A percentile compares a stretch with the other conserved stretches of the same genome.
Conservation (phyloP, 805 yeast species). For the Nakazawaea laoshanensis region DNA sequence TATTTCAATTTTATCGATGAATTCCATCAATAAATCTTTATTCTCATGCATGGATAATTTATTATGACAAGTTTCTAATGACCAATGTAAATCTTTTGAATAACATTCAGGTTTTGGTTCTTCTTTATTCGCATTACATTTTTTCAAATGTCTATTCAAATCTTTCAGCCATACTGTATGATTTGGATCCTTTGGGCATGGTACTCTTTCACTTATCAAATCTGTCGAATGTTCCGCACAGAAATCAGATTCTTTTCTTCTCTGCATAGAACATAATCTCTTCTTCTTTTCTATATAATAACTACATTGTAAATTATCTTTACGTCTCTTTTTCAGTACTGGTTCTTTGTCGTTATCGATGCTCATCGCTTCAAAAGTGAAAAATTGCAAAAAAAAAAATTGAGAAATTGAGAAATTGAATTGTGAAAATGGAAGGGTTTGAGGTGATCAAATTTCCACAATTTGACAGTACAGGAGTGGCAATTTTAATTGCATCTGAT, state of each 20-base stretch:
- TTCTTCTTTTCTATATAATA: conserved; percentile 40
- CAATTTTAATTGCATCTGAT: conserved; percentile 33
- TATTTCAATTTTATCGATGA: conserved; percentile 13
- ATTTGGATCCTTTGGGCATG: conserved; percentile 70
- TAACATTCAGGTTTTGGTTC: conserved; percentile 39
- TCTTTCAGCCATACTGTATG: conserved; percentile 65
- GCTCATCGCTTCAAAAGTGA: not conserved
- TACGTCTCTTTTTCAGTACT: conserved; percentile 1
- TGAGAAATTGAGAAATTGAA: no score
- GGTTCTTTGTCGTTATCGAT: not conserved
- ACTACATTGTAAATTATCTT: conserved; percentile 30
- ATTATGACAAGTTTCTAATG: not conserved
- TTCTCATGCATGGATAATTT: conserved; percentile 7
- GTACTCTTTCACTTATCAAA: conserved; percentile 33
- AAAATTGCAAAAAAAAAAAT: not conserved
- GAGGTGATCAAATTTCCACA: no score
- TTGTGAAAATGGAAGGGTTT: no score
- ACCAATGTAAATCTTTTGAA: conserved; percentile 35
- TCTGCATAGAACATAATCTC: conserved; percentile 54
- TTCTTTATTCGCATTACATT: conserved; percentile 43
- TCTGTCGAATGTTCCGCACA: conserved; percentile 55
- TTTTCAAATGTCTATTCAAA: conserved; percentile 45
- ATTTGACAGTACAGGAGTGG: conserved; percentile 28
- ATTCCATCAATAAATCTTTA: conserved; percentile 16
- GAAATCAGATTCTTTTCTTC: conserved; percentile 36